phyloP scores from a whole-genome alignment of 352 stramenopile species.

The Phytophthora melonis region DNA sequence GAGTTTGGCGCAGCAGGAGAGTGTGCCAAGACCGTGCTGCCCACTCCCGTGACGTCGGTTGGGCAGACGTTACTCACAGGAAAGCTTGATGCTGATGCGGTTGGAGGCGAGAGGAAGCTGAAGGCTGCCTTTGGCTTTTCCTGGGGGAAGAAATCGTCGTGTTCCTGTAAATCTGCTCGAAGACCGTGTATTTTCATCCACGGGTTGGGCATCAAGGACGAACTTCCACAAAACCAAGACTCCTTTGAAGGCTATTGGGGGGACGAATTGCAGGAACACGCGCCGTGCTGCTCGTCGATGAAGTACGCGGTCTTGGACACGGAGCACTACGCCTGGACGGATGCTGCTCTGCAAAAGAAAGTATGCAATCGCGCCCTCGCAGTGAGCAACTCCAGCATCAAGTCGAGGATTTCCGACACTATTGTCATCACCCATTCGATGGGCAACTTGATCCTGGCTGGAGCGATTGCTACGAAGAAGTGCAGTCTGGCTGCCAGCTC shows the following conservation, averaged over 20 bases:
- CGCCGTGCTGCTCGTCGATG: constrained; percentile 17
- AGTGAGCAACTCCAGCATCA: constrained; percentile 1
- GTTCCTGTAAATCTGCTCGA: constrained; percentile 27
- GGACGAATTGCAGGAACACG: not conserved
- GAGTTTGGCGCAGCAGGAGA: not conserved
- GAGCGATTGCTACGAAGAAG: constrained; percentile 20
- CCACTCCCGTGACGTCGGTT: constrained; percentile 10
- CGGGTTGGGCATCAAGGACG: constrained; percentile 30
- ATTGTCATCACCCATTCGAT: constrained; percentile 29
- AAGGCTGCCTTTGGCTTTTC: constrained; percentile 26
- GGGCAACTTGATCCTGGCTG: constrained; percentile 22
- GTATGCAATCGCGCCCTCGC: constrained; percentile 10
- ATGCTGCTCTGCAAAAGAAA: constrained; percentile 6
- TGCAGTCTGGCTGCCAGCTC: constrained; percentile 24
- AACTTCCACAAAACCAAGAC: constrained; percentile 17
- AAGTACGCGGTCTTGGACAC: constrained; percentile 23
- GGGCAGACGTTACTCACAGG: constrained; percentile 14
- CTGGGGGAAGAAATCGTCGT: constrained; percentile 13
- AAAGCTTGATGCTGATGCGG: not conserved
- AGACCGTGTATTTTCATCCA: constrained; percentile 51
- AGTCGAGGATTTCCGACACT: constrained; percentile 11
- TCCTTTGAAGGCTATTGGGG: constrained; percentile 9
- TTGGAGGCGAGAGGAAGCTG: not conserved
- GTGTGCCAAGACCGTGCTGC: not conserved
- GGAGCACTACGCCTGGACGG: constrained; percentile 6